Percentiles rank a stretch among this genome's conserved stretches.
phyloP scores from a whole-genome alignment of 805 yeast genomes.

The Schizosaccharomyces lindneri region DNA sequence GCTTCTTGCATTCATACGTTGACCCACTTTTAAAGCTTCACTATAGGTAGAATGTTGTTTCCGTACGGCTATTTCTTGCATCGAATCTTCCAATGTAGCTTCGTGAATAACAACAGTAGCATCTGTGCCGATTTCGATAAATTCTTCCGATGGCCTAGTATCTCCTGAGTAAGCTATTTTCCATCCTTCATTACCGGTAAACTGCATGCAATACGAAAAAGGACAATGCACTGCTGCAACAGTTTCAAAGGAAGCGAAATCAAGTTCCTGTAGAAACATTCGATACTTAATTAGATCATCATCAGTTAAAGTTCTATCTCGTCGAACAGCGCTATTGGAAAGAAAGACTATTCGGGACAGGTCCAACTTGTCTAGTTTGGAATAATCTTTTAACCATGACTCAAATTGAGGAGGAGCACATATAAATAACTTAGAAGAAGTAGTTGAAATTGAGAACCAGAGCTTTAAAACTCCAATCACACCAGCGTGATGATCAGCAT shows the following conservation, averaged over 20 bases:
- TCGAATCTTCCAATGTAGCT: constrained; percentile 66
- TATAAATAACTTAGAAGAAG: not conserved
- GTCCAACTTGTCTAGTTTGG: not conserved
- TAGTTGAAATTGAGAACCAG: constrained; percentile 24
- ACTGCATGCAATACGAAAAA: constrained; percentile 46
- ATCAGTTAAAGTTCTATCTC: not conserved
- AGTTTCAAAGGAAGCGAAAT: constrained; percentile 24
- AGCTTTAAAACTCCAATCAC: constrained; percentile 38
- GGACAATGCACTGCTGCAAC: constrained; percentile 52
- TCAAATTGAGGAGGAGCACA: not conserved
- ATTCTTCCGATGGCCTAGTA: constrained; percentile 53
- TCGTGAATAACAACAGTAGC: constrained; percentile 74
- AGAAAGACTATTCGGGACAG: not conserved
- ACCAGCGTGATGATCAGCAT: constrained; percentile 94
- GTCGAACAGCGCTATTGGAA: not conserved
- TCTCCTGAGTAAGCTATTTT: constrained; percentile 84
- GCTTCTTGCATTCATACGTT: constrained; percentile 44
- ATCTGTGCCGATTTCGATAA: constrained; percentile 37
- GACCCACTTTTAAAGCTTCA: constrained; percentile 55
- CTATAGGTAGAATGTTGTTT: constrained; percentile 73
- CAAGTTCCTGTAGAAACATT: constrained; percentile 13
- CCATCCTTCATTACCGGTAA: constrained; percentile 25
- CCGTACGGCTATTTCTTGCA: constrained; percentile 48
- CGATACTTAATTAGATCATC: too few relatives aligned
- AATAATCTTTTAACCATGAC: not conserved